Base-by-base conservation (phyloP, 208 protist genomes). In the Phytomonas francai region DNA sequence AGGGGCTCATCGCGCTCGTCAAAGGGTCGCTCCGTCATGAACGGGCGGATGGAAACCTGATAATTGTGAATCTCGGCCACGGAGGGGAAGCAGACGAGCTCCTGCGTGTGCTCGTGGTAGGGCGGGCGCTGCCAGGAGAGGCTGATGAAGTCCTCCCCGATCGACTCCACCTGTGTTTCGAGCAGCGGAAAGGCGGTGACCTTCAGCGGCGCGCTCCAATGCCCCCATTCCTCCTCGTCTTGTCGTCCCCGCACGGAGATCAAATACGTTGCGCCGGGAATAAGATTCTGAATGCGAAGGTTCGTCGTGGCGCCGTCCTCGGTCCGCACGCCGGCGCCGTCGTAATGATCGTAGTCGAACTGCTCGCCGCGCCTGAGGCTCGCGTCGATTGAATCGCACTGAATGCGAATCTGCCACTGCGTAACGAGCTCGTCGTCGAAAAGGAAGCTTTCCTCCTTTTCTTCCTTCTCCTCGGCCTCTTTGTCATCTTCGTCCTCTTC, bases 91-190 rank as follows among this genome's bases (percentile, higher is more conserved):
- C 84, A 91, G 34, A 83, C 70, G 58, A 89, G 80, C 25, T 74
- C 60, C 30, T 76, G 59, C 11, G 60, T 30, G 33, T 54, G 51
- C 11, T 28, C 61, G 67, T 68, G 33, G 61, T 74, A 70, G 34
- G 62, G 34, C 54, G 85, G 86, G n/a, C 92, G 81, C 60, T 68
- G 67, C 89, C 92, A 97, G 6, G 72, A 74, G 25, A 96, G 63
- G 67, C 87, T 74, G 57, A 95, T 74, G 69, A 95, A 95, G 12
- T 89, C 94, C 74, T 97, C 92, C 1, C 90, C 91, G 19, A 90
- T 71, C 60, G 72, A 78, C 42, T 89, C 80, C 25, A 94, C 77
- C 28, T 63, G 65, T 14, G 89, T 69, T 29, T 72, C 71, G 29
- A 97, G 77, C 61, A 94, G 79, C 51, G 89, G 90, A 63, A 84